Percentiles rank a stretch among this genome's conserved stretches.
phyloP scores from a whole-genome alignment of 1,284 basidiomycete species.

The Cystobasidium sp. region DNA sequence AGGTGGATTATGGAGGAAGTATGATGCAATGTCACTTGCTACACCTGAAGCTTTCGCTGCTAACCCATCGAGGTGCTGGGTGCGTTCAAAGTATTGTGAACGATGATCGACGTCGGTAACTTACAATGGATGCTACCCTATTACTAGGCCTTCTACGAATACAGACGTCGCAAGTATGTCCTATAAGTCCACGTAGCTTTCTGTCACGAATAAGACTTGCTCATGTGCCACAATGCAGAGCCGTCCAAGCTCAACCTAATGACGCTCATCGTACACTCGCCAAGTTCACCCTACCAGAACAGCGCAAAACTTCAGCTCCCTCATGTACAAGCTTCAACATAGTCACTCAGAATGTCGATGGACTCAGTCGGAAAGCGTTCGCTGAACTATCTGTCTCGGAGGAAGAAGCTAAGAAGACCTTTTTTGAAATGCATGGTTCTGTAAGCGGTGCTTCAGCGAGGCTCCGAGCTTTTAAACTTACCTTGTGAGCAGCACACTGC shows the following conservation, averaged over 20 bases:
- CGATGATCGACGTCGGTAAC: background rate
- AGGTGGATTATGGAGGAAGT: constrained; percentile 67
- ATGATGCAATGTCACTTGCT: constrained; percentile 65
- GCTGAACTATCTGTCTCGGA: background rate
- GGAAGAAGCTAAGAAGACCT: constrained; percentile 47
- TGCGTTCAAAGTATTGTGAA: background rate
- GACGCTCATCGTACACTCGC: constrained; percentile 46
- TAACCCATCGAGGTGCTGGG: constrained; percentile 66
- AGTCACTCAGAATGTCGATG: constrained; percentile 64
- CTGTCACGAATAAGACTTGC: no score
- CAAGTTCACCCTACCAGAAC: background rate
- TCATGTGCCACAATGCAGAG: no score
- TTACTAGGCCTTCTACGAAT: constrained; percentile 65
- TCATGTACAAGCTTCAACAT: background rate
- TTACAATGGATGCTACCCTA: background rate
- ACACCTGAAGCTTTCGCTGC: constrained; percentile 65
- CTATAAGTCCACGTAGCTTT: no score
- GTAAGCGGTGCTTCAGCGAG: constrained; percentile 63
- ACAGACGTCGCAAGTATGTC: constrained; percentile 62
- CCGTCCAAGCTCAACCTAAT: constrained; percentile 14
- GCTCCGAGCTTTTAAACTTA: no score
- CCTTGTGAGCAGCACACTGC: no score
- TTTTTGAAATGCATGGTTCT: constrained; percentile 71
- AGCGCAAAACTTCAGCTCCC: constrained; percentile 8
- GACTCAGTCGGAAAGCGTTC: constrained; percentile 61